Conservation (phyloP, 176 grass and related monocot genomes). For the Aegilops bicornis region DNA sequence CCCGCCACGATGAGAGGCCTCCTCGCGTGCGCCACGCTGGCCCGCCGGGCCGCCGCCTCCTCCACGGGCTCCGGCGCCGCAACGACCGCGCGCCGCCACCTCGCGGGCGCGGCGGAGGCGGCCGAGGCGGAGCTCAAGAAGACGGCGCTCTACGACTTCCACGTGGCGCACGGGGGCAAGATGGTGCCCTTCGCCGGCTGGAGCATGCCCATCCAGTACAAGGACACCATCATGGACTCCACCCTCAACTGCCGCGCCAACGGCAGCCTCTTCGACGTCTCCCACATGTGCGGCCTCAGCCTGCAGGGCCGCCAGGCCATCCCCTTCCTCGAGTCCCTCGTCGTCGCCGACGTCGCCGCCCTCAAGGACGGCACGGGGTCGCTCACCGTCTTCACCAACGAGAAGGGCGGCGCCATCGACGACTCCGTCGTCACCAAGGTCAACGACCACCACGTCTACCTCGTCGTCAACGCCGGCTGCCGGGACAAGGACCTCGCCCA, state of each 20-base stretch:
- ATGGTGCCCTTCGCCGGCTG: constrained; percentile 98
- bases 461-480: constrained; percentile 96
- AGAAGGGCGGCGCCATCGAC: constrained; percentile 81
- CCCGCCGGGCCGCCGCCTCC: constrained; percentile 47
- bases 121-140: constrained; percentile 84
- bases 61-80: not conserved
- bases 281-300: constrained; percentile 97
- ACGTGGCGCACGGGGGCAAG: constrained; percentile 83
- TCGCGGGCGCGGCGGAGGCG: constrained; percentile 59
- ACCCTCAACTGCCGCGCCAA: constrained; percentile 87
- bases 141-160: constrained; percentile 92
- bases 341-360: constrained; percentile 74
- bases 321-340: constrained; percentile 85
- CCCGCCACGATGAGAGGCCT: constrained; percentile 62
- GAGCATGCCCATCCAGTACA: constrained; percentile 99
- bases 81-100: constrained; percentile 29
- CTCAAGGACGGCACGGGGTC: constrained; percentile 71
- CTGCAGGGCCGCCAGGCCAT: constrained; percentile 53
- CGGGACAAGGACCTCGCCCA: constrained; percentile 93
- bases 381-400: constrained; percentile 90
- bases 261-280: constrained; percentile 91
- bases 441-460: constrained; percentile 76
- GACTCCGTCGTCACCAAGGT: constrained; percentile 84
- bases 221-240: constrained; percentile 98
- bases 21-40: constrained; percentile 51